These are phyloP conservation scores for Platanthera guangdongensis DNA, from an alignment of 106 monocot species.

Conservation along the genomic window DNA sequence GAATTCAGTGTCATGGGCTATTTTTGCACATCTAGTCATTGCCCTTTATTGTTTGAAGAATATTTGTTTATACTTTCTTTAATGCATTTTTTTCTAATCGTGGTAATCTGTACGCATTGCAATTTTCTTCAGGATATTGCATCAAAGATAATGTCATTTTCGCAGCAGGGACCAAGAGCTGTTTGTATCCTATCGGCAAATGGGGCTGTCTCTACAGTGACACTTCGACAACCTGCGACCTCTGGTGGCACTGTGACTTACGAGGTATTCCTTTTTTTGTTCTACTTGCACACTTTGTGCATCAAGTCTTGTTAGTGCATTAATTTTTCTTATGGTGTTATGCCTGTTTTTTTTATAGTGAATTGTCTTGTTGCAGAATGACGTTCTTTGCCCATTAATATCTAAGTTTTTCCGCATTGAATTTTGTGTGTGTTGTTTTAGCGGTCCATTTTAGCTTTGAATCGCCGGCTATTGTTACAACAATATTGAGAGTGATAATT, in stretches of 20 bases:
- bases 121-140: slow-evolving; percentile 24
- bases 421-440: no score
- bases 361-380: slow-evolving; percentile 1
- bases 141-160: slow-evolving; percentile 32
- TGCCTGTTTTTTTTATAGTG: not conserved
- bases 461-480: no score
- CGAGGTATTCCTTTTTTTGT: slow-evolving; percentile 11
- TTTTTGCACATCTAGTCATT: not conserved
- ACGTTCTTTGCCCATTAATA: not conserved
- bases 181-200: slow-evolving; percentile 38
- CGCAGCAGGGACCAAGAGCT: slow-evolving; percentile 32
- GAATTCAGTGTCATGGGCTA: not conserved
- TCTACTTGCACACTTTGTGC: not conserved
- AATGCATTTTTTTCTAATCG: not conserved
- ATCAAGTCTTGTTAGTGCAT: not conserved
- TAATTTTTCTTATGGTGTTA: not conserved
- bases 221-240: slow-evolving; percentile 18
- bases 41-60: not conserved
- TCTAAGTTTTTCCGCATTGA: no score
- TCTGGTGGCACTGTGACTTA: slow-evolving; percentile 23
- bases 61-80: not conserved
- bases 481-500: no score
- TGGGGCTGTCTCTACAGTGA: slow-evolving; percentile 30
- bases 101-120: not conserved
- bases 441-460: no score